These are phyloP conservation scores for Solanum pimpinellifolium DNA, from an alignment of 257 asterid species.

Conservation along the genomic window DNA sequence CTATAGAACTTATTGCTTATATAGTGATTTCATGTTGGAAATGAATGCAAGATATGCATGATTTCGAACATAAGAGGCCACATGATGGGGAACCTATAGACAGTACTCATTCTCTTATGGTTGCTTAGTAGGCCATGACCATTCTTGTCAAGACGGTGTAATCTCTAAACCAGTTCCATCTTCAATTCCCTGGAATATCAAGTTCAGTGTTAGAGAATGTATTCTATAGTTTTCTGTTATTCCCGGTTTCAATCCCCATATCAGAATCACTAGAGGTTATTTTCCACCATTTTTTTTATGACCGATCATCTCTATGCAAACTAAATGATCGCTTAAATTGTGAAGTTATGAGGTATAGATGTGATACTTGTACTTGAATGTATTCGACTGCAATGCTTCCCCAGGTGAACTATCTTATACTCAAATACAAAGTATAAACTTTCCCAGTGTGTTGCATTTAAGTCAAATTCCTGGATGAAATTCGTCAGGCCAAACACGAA, in stretches of 20 bases:
- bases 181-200: neutral
- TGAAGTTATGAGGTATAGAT: neutral
- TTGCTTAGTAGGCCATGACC: neutral
- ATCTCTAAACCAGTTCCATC: neutral
- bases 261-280: neutral
- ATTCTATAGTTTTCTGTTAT: neutral
- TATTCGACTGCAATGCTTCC: neutral
- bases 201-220: neutral
- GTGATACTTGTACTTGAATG: neutral
- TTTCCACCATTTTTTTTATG: neutral
- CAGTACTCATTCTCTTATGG: neutral
- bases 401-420: neutral
- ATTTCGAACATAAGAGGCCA: neutral
- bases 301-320: neutral
- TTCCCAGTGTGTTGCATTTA: neutral
- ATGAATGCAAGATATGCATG: neutral
- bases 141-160: neutral
- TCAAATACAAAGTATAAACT: neutral
- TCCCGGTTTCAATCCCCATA: neutral
- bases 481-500: neutral
- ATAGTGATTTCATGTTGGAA: neutral
- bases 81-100: neutral
- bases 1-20: neutral
- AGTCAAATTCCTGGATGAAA: neutral
- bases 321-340: neutral